Evolutionary conservation across 2,329 filamentous ascomycete species (phyloP).

Genomic region (Colletotrichum gloeosporioides): DNA sequence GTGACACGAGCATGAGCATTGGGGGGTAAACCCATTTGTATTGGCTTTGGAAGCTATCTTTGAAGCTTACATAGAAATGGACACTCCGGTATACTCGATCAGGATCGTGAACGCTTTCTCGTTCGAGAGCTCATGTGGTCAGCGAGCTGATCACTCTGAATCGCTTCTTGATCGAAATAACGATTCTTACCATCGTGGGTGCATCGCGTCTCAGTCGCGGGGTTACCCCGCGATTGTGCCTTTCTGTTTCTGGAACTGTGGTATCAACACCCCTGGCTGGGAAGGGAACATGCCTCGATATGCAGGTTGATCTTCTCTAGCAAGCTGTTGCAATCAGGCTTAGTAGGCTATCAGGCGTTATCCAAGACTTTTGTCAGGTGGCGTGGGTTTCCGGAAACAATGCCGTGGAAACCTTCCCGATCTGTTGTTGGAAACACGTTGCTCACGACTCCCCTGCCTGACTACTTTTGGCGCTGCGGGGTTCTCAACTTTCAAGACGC

Average conservation of each 20-base stretch:
- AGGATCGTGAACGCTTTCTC: not conserved
- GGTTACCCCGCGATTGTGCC: not conserved
- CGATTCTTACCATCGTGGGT: not conserved
- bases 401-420: not conserved
- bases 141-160: not conserved
- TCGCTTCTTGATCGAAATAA: not conserved
- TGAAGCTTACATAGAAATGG: not conserved
- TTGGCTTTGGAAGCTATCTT: not conserved
- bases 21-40: not conserved
- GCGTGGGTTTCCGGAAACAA: not conserved
- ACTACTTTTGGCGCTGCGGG: not conserved
- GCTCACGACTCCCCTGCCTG: not conserved
- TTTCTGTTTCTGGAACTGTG: not conserved
- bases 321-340: not conserved
- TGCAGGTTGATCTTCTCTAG: not conserved
- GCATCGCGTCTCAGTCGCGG: not conserved
- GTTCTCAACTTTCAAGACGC: not conserved
- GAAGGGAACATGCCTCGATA: not conserved
- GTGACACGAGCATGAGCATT: not conserved
- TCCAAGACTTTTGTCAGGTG: not conserved
- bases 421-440: not conserved
- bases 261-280: not conserved
- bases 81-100: not conserved
- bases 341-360: not conserved
- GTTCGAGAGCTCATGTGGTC: not conserved